These are phyloP conservation scores for Aspergillus haitiensis DNA, from an alignment of 495 filamentous ascomycete genomes.

Conservation along the genomic window DNA sequence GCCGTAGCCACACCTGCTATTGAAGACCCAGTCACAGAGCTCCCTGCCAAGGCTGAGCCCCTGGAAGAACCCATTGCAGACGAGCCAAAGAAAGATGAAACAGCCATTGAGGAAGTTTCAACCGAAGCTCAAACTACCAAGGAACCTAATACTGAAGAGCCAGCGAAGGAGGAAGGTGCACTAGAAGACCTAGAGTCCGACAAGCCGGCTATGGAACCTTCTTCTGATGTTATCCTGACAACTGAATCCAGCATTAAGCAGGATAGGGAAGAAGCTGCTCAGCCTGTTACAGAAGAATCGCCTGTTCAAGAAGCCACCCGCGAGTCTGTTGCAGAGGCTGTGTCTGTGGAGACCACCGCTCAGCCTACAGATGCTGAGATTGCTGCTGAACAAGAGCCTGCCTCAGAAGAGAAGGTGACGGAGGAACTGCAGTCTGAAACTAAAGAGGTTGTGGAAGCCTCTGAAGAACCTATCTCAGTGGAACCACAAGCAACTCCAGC, in stretches of 20 bases:
- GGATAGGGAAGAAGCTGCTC: too few relatives aligned
- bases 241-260: too few relatives aligned
- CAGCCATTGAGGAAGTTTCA: too few relatives aligned
- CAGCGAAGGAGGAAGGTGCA: conserved; percentile 5
- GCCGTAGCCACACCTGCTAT: too few relatives aligned
- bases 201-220: background rate
- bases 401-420: too few relatives aligned
- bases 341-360: background rate
- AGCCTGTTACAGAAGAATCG: too few relatives aligned
- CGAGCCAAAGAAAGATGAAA: too few relatives aligned
- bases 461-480: background rate
- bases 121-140: too few relatives aligned
- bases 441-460: background rate
- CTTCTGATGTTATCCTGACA: background rate
- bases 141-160: background rate
- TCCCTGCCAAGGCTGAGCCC: background rate
- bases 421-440: background rate
- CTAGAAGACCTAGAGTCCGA: background rate
- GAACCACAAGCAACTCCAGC: background rate
- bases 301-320: background rate
- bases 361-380: too few relatives aligned
- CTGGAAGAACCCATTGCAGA: conserved; percentile 5
- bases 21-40: background rate
- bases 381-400: too few relatives aligned
- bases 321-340: conserved; percentile 10